A percentile compares a stretch with the other conserved stretches of the same genome.
Conservation (phyloP, 495 filamentous ascomycete genomes). For the Penicillium turbatum region DNA sequence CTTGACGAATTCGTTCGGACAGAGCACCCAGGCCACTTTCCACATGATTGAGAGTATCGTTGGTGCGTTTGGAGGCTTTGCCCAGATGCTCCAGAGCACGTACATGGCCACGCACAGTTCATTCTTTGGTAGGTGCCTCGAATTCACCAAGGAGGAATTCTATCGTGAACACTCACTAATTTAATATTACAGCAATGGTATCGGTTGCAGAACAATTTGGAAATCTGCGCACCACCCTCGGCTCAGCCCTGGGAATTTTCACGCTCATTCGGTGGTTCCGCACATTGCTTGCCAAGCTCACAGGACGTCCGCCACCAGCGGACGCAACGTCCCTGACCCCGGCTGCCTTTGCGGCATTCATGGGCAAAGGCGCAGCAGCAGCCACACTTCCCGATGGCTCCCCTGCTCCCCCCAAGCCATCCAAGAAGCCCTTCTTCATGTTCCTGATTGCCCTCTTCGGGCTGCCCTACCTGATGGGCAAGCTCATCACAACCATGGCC, state of each 20-base stretch:
- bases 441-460: conserved; percentile 94
- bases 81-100: conserved; percentile 98
- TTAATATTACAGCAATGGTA: conserved; percentile 74
- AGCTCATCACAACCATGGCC: conserved; percentile 80
- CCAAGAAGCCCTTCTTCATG: conserved; percentile 91
- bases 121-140: conserved; percentile 78
- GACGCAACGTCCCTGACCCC: conserved; percentile 83
- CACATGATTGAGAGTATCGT: conserved; percentile 98
- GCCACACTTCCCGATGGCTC: conserved; percentile 52
- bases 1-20: conserved; percentile 82
- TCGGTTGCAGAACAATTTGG: conserved; percentile 96
- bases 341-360: conserved; percentile 82
- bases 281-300: conserved; percentile 85
- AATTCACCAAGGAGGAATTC: neutral
- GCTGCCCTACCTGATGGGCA: conserved; percentile 91
- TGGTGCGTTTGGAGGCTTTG: conserved; percentile 93
- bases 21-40: conserved; percentile 94
- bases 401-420: conserved; percentile 62
- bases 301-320: conserved; percentile 86
- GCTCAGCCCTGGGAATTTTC: conserved; percentile 92
- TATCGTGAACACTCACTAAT: conserved; percentile 8
- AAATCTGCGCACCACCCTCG: conserved; percentile 88
- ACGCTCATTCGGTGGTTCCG: conserved; percentile 91
- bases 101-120: conserved; percentile 99
- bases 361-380: conserved; percentile 43